Conservation (phyloP, 2,329 filamentous ascomycete genomes). For the Epichloe glyceriae region DNA sequence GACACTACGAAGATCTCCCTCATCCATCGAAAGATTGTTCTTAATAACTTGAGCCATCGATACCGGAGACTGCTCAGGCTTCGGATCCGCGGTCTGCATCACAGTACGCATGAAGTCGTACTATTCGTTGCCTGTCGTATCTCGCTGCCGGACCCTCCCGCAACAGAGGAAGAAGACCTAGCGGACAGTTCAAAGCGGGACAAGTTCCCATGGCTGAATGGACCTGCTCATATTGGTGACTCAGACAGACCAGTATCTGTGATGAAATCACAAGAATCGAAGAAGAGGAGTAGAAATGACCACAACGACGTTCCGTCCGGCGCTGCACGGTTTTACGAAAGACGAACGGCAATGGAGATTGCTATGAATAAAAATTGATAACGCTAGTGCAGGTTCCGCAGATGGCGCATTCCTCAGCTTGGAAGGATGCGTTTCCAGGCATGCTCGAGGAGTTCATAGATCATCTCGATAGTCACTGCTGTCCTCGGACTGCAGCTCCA, state of each 20-base stretch:
- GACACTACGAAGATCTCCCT: not conserved
- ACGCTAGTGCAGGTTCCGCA: not conserved
- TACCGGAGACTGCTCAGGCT: not conserved
- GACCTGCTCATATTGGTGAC: not conserved
- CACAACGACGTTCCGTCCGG: no score
- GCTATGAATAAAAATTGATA: not conserved
- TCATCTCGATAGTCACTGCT: not conserved
- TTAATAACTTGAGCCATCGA: not conserved
- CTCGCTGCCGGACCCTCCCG: not conserved
- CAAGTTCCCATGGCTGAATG: not conserved
- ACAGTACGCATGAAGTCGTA: not conserved
- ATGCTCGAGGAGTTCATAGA: slow-evolving; percentile 3
- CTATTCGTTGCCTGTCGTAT: not conserved
- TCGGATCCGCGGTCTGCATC: not conserved
- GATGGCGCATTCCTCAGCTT: not conserved
- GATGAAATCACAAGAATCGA: not conserved
- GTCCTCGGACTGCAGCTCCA: not conserved
- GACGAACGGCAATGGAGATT: not conserved
- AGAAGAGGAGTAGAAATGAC: not conserved
- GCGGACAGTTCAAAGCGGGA: not conserved
- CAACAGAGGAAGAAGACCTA: not conserved
- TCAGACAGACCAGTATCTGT: no score
- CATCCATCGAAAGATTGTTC: not conserved
- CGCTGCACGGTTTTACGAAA: not conserved
- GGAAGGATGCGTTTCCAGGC: not conserved